Percentiles rank a stretch among this genome's conserved stretches.
phyloP scores from a whole-genome alignment of 1,284 basidiomycete species.

The Paramarasmius palmivorus region DNA sequence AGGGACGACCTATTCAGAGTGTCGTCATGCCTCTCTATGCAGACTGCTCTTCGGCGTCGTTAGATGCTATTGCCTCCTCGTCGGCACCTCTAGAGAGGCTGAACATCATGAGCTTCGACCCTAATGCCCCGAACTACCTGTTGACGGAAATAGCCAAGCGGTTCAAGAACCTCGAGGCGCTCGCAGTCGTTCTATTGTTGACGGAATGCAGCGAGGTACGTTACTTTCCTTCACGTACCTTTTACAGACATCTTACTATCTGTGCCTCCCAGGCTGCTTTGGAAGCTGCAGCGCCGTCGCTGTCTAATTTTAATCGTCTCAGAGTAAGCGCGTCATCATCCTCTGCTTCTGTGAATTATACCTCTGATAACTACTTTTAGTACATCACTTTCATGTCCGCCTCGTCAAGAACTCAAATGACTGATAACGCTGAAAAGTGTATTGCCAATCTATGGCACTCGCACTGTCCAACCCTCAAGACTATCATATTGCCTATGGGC shows the following conservation, averaged over 20 bases:
- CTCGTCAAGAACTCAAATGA: background rate
- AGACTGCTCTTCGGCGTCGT: slow-evolving; percentile 31
- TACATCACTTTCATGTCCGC: slow-evolving; percentile 18
- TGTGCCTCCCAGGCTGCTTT: slow-evolving; percentile 10
- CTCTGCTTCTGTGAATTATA: background rate
- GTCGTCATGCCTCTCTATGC: slow-evolving; percentile 56
- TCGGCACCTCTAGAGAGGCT: slow-evolving; percentile 44
- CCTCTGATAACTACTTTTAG: slow-evolving; percentile 1
- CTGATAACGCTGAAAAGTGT: slow-evolving; percentile 10
- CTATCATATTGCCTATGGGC: slow-evolving; percentile 18
- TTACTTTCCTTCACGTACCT: slow-evolving; percentile 4
- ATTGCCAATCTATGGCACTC: slow-evolving; percentile 15
- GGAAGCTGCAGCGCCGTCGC: slow-evolving; percentile 6
- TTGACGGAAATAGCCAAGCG: slow-evolving; percentile 45
- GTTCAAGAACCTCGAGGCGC: slow-evolving; percentile 50
- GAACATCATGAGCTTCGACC: slow-evolving; percentile 60
- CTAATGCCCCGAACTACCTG: slow-evolving; percentile 40
- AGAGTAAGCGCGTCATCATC: slow-evolving; percentile 3
- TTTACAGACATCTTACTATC: background rate
- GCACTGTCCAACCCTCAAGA: slow-evolving; percentile 16
- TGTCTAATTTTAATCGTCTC: slow-evolving; percentile 12
- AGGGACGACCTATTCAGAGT: slow-evolving; percentile 47
- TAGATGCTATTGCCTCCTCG: slow-evolving; percentile 45
- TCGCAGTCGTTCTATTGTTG: slow-evolving; percentile 55
- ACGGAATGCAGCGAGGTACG: slow-evolving; percentile 44